A percentile compares a stretch with the other conserved stretches of the same genome.
Conservation (phyloP, 371 early-diverging fungal genomes). For the Mucor circinelloides region DNA sequence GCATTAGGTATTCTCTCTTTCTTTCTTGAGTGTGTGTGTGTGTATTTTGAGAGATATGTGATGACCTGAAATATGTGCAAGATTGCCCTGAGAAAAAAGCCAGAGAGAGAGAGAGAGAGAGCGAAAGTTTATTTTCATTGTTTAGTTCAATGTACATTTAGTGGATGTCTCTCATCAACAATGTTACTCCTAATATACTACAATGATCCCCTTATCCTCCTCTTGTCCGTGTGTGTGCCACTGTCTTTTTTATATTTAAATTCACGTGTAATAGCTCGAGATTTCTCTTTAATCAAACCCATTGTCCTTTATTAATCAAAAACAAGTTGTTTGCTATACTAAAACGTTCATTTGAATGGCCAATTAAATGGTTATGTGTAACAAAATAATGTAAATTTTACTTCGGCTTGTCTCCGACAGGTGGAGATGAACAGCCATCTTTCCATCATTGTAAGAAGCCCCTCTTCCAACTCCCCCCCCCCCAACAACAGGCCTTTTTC, state of each 20-base stretch:
- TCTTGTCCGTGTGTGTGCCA: slow-evolving; percentile 3
- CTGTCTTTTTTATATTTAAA: slow-evolving; percentile 1
- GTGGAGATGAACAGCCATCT: not conserved
- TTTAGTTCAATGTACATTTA: not conserved
- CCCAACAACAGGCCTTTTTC: not conserved
- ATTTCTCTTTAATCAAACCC: not conserved
- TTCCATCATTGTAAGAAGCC: not conserved
- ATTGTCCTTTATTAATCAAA: slow-evolving; percentile 2
- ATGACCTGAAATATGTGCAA: not conserved
- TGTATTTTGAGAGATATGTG: not conserved
- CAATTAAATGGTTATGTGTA: slow-evolving; percentile 12
- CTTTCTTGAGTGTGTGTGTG: not conserved
- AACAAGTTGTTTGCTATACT: not conserved
- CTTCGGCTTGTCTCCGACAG: slow-evolving; percentile 27
- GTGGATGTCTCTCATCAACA: not conserved
- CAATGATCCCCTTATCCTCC: not conserved
- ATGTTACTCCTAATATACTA: not conserved
- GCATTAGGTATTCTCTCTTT: not conserved
- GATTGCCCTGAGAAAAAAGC: not conserved
- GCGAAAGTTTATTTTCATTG: slow-evolving; percentile 2
- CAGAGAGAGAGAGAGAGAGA: not conserved
- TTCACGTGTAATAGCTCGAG: slow-evolving; percentile 7
- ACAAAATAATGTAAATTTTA: not conserved
- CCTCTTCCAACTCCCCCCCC: not conserved
- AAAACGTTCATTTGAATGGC: not conserved